Evolutionary conservation across 2,329 filamentous ascomycete species (phyloP).

Genomic region (Colletotrichum cuscutae): DNA sequence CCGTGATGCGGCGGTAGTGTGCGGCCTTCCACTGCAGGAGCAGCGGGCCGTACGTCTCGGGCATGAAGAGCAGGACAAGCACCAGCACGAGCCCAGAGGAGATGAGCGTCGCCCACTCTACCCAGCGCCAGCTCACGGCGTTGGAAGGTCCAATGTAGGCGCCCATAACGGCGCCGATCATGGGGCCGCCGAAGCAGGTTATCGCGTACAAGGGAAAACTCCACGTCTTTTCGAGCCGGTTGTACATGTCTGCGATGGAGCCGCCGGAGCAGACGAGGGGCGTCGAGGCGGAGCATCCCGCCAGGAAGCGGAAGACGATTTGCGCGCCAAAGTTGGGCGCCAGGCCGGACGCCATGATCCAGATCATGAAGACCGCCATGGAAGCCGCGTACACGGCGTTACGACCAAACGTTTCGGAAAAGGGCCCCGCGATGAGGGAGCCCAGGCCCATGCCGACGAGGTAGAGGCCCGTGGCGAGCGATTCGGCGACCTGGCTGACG

Average conservation of each 20-base stretch:
- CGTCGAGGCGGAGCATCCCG: constrained; percentile 57
- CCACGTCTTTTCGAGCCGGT: constrained; percentile 48
- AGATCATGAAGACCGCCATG: constrained; percentile 54
- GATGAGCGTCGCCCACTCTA: constrained; percentile 73
- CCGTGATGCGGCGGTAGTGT: constrained; percentile 68
- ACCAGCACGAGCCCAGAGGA: constrained; percentile 66
- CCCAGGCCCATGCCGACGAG: constrained; percentile 50
- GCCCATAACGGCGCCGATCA: constrained; percentile 56
- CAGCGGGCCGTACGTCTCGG: constrained; percentile 70
- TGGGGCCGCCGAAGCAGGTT: constrained; percentile 52
- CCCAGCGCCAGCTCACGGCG: constrained; percentile 67
- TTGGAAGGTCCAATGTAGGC: constrained; percentile 73
- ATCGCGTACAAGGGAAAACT: constrained; percentile 58
- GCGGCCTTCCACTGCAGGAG: constrained; percentile 70
- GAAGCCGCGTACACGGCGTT: constrained; percentile 52
- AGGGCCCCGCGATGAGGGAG: constrained; percentile 47
- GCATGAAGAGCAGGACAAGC: constrained; percentile 69
- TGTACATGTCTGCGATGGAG: constrained; percentile 52
- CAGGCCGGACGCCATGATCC: constrained; percentile 55
- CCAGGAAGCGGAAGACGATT: constrained; percentile 59
- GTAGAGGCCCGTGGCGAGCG: constrained; percentile 54
- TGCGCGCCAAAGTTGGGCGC: constrained; percentile 54
- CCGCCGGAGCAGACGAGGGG: constrained; percentile 55
- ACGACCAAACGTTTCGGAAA: constrained; percentile 52
- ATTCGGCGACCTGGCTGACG: constrained; percentile 61